Base-by-base conservation (phyloP, 176 grass and related monocot species). In the Saccharum officinarum region DNA sequence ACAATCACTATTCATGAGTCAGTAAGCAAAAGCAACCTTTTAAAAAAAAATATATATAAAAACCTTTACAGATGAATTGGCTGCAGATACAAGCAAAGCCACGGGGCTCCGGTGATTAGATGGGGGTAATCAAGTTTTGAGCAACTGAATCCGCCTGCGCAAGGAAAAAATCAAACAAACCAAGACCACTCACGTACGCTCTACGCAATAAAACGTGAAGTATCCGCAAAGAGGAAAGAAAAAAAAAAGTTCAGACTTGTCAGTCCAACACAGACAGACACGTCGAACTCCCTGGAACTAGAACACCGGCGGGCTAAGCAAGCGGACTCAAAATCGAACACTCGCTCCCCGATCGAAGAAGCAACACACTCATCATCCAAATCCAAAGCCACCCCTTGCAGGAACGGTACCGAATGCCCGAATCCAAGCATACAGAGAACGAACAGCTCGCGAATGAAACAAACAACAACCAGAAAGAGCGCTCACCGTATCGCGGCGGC, bases 171-270 rank as follows among this genome's bases (percentile, higher is more conserved):
- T 26, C 80, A 76, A 75, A 54, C 5, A 54, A 59, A 54, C n/a
- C 63, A 36, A 33, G 69, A 50, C 71, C 8, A 23, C 18, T 52
- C 77, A 59, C 68, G 84, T 83, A 83, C 1, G 73, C 57, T 79
- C 80, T 31, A 90, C 66, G 84, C 84, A 34, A 90, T 50, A 83
- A 83, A 90, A 8, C 75, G 85, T 87, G 81, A 87, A 62, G 70
- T 80, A 34, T 16, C 81, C 50, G 84, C 84, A 81, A 90, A 73
- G 41, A 37, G 26, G 38, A 67, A 62, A 26, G 55, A 4, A n/a
- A 26, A 40, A 70, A 28, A 41, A 31, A 14, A 82, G 68, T 62
- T 71, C 50, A 74, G 80, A 83, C 75, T 26, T 40, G 11, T 41
- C 71, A 69, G 30, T 60, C 23, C 60, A 17, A 33, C 45, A 69